Conservation (phyloP, 768 basidiomycete genomes). For the Hortiboletus campestris region DNA sequence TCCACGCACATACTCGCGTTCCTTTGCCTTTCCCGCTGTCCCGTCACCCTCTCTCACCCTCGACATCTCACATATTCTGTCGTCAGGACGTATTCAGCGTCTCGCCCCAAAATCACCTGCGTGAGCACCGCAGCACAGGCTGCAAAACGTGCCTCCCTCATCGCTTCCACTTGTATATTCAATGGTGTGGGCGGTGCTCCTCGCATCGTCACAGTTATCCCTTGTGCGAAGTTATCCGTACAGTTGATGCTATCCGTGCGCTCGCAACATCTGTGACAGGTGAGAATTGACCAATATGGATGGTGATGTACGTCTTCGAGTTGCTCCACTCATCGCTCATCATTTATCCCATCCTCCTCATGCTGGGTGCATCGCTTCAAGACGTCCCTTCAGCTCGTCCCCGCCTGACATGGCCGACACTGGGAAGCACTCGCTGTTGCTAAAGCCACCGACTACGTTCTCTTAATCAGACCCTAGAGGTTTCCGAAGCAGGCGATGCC, state of each 20-base stretch:
- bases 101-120: no score
- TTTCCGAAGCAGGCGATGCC: conserved; percentile 82
- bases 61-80: no score
- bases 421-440: conserved; percentile 82
- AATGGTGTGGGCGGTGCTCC: conserved; percentile 75
- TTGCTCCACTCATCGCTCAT: neutral
- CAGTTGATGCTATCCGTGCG: conserved; percentile 49
- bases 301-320: conserved; percentile 52
- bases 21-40: no score
- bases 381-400: conserved; percentile 85
- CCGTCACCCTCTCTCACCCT: no score
- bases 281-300: conserved; percentile 43
- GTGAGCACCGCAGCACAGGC: no score
- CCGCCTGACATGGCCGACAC: conserved; percentile 65
- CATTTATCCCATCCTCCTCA: neutral
- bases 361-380: conserved; percentile 79
- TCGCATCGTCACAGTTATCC: conserved; percentile 83
- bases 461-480: conserved; percentile 85
- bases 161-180: conserved; percentile 76
- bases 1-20: no score
- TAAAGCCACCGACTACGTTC: conserved; percentile 86
- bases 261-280: conserved; percentile 59
- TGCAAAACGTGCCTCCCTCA: conserved; percentile 63
- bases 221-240: conserved; percentile 63
- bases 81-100: no score